A percentile compares a stretch with the other conserved stretches of the same genome.
These are phyloP conservation scores for Neocatenulostroma microsporum DNA, from an alignment of 2,329 filamentous ascomycete species.

Conservation along the genomic window DNA sequence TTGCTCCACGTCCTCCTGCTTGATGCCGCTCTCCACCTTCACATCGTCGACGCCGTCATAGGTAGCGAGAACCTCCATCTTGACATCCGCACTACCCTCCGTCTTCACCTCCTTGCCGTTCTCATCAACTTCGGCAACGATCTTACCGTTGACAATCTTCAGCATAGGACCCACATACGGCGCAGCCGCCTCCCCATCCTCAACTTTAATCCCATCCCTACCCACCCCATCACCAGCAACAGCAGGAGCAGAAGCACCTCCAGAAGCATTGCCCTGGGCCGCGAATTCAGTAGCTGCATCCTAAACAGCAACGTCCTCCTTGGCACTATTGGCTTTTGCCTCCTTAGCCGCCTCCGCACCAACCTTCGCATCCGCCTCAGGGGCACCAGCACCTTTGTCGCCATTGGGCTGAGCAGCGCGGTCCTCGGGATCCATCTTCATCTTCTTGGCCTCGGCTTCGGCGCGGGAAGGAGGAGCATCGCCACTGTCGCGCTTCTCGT, in stretches of 20 bases:
- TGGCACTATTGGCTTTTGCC: conserved; percentile 2
- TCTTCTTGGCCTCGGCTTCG: too few species aligned
- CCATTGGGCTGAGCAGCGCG: conserved; percentile 2
- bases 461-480: too few species aligned
- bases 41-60: too few species aligned
- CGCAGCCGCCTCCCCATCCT: background rate
- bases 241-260: background rate
- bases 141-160: background rate
- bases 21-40: too few species aligned
- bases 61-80: too few species aligned
- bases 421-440: conserved; percentile 1
- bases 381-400: conserved; percentile 3
- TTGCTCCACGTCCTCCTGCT: too few species aligned
- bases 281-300: background rate
- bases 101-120: background rate
- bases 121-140: background rate
- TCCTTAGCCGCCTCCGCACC: conserved; percentile 1
- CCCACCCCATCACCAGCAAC: background rate
- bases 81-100: background rate
- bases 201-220: background rate
- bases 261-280: background rate
- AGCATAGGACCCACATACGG: background rate
- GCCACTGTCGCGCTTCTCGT: conserved; percentile 1
- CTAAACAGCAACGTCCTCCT: conserved; percentile 7
- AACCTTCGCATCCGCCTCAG: background rate